Percentiles rank a stretch among this genome's conserved stretches.
Evolutionary conservation across 1,284 basidiomycete genomes (phyloP).

Genomic region (Wallemia hederae): DNA sequence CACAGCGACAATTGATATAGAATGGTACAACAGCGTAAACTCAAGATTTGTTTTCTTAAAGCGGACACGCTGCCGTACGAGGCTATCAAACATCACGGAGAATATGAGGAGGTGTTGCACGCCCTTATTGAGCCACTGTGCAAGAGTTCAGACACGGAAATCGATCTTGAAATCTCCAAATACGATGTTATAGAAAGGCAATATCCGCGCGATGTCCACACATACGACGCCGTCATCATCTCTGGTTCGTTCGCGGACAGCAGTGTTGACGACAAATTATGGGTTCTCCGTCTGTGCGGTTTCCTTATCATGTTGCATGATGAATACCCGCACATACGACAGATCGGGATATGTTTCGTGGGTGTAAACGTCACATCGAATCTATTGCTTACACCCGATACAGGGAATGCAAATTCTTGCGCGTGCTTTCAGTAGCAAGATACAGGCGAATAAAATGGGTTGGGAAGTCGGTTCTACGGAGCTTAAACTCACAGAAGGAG

Average conservation of each 20-base stretch:
- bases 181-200: slow-evolving; percentile 7
- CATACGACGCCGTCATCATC: slow-evolving; percentile 8
- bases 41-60: neutral
- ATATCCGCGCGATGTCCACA: slow-evolving; percentile 4
- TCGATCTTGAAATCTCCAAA: slow-evolving; percentile 6
- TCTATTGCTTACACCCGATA: neutral
- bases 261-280: slow-evolving; percentile 6
- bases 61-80: slow-evolving; percentile 9
- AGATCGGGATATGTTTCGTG: slow-evolving; percentile 10
- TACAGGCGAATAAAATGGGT: slow-evolving; percentile 6
- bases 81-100: slow-evolving; percentile 4
- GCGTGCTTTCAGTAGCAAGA: slow-evolving; percentile 8
- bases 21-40: too few relatives aligned
- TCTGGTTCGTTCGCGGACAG: slow-evolving; percentile 9
- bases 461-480: slow-evolving; percentile 9
- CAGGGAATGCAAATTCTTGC: slow-evolving; percentile 8
- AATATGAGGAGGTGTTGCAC: slow-evolving; percentile 7
- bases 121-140: slow-evolving; percentile 9
- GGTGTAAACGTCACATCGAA: neutral
- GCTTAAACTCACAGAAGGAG: slow-evolving; percentile 7
- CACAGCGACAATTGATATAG: too few relatives aligned
- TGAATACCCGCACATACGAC: slow-evolving; percentile 8
- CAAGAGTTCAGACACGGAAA: slow-evolving; percentile 3
- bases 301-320: slow-evolving; percentile 9
- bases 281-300: slow-evolving; percentile 10